phyloP scores from a whole-genome alignment of 2,329 filamentous ascomycete genomes.

The Sordariomycetes sp. region DNA sequence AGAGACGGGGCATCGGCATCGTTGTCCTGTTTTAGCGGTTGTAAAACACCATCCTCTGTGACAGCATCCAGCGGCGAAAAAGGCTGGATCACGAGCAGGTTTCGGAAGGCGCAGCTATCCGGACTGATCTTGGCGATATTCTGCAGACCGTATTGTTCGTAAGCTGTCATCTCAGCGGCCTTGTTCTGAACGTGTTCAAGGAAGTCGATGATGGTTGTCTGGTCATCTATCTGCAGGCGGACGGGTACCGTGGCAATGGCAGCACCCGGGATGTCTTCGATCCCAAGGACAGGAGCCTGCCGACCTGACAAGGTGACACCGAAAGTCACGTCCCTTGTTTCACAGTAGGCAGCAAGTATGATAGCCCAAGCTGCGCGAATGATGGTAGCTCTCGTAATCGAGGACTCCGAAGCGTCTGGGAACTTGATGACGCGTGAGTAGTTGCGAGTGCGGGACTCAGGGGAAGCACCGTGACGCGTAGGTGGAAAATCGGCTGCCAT shows the following conservation, averaged over 20 bases:
- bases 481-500: conserved; percentile 6
- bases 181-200: conserved; percentile 5
- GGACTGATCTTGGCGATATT: conserved; percentile 7
- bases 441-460: background rate
- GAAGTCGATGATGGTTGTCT: conserved; percentile 5
- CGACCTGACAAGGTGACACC: conserved; percentile 14
- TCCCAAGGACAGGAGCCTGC: conserved; percentile 4
- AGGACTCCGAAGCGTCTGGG: background rate
- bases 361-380: conserved; percentile 19
- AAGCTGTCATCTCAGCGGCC: conserved; percentile 5
- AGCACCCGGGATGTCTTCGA: conserved; percentile 6
- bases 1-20: too few relatives aligned
- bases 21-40: too few relatives aligned
- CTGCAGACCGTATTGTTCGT: conserved; percentile 11
- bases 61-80: too few relatives aligned
- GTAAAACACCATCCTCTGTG: too few relatives aligned
- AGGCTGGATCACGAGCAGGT: conserved; percentile 8
- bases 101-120: conserved; percentile 8
- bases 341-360: conserved; percentile 9
- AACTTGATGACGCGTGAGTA: background rate
- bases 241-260: conserved; percentile 8
- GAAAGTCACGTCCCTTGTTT: conserved; percentile 12
- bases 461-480: background rate
- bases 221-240: conserved; percentile 3
- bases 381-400: conserved; percentile 9